Evolutionary conservation across 257 asterid species (phyloP), one percentile per base, ranked within the genome.

Genomic region (Gynochthodes officinalis): DNA sequence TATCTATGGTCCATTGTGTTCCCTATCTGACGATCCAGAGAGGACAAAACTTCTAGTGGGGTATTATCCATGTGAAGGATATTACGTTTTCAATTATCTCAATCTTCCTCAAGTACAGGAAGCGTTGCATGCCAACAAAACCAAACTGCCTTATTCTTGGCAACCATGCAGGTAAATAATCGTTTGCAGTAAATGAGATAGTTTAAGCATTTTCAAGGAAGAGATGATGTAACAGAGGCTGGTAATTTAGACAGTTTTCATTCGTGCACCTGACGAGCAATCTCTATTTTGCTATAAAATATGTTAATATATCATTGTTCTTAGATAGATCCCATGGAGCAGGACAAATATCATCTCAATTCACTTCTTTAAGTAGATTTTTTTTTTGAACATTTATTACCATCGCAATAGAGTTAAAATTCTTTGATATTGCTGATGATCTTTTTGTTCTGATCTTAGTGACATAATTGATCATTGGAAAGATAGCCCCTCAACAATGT

Each of bases 31-130:
- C 4, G 48, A 11, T 58, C 67, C 71, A 61, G 52, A 49, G 39
- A 69, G 21, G 40, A 65, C 53, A 15, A 69, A 58, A 32, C 44
- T 68, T 14, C 48, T 53, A 8, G 42, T 30, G 21, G 83, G 81
- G 25, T 80, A 80, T 50, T 82, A 77, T 69, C 85, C 85, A 0
- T 83, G 87, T 33, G 81, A 61, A 78, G 66, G 61, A 53, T 4
- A 77, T 19, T 83, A 80, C 66, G 79, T 75, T 28, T 0, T 12
- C 14, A 57, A 19, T 33, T 83, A 83, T 64, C 81, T 83, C 62
- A 83, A 83, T 78, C 79, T 80, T 55, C 87, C 85, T n/a, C 79
- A 75, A 11, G 87, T 80, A 2, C 85, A 83, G 52, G 39, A 77
- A 52, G 83, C 87, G 0, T 61, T 83, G 55, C 87, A 80, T 75